phyloP scores from a whole-genome alignment of 768 basidiomycete species.

The Termitomyces sp. region DNA sequence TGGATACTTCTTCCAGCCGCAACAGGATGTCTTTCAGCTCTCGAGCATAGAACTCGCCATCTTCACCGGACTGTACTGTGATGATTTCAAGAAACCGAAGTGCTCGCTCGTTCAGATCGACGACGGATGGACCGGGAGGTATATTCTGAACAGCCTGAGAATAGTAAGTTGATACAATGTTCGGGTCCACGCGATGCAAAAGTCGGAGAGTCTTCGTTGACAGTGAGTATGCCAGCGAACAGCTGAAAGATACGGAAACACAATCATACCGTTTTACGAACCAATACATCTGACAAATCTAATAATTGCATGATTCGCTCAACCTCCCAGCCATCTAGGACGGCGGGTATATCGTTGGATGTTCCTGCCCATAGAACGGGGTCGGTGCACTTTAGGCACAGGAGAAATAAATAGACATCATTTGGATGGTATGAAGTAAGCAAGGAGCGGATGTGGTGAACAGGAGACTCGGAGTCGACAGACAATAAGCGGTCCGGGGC shows the following conservation, averaged over 20 bases:
- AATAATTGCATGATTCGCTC: constrained; percentile 67
- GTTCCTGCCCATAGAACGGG: constrained; percentile 69
- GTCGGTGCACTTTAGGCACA: constrained; percentile 58
- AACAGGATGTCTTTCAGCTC: constrained; percentile 41
- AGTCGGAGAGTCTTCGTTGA: constrained; percentile 56
- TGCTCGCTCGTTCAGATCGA: constrained; percentile 38
- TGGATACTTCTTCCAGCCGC: constrained; percentile 30
- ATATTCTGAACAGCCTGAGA: constrained; percentile 37
- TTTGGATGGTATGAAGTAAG: constrained; percentile 56
- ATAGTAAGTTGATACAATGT: constrained; percentile 56
- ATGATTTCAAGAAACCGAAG: constrained; percentile 54
- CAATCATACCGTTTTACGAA: constrained; percentile 55
- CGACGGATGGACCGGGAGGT: constrained; percentile 26
- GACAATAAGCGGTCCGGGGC: constrained; percentile 24
- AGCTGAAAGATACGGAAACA: background rate
- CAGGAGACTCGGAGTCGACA: constrained; percentile 26
- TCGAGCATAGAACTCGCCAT: constrained; percentile 58
- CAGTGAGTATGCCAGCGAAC: constrained; percentile 5
- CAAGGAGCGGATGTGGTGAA: constrained; percentile 51
- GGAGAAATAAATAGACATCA: constrained; percentile 63
- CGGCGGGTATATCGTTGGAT: constrained; percentile 39
- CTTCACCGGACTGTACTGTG: constrained; percentile 38
- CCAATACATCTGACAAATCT: constrained; percentile 52
- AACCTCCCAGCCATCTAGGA: constrained; percentile 72
- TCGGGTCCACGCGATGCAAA: constrained; percentile 53